Evolutionary conservation across 2,329 filamentous ascomycete genomes (phyloP).

Genomic region (Monascus ruber): DNA sequence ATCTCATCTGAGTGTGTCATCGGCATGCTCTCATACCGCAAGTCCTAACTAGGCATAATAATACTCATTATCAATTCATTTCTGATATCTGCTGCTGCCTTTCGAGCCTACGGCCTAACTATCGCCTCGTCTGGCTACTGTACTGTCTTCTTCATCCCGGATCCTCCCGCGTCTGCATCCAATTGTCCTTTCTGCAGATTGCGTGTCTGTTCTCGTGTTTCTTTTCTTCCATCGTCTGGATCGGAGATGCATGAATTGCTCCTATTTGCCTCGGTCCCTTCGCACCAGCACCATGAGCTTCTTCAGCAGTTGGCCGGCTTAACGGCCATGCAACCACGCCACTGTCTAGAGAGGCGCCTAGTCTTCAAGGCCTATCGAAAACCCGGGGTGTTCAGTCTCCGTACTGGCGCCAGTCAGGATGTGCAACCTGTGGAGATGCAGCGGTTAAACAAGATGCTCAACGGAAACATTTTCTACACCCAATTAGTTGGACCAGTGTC

Average conservation of each 20-base stretch:
- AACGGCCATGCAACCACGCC: constrained; percentile 49
- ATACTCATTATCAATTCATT: no score
- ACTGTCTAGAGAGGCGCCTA: constrained; percentile 43
- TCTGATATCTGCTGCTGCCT: no score
- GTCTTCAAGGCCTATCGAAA: constrained; percentile 47
- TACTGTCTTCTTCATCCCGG: no score
- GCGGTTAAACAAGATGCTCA: constrained; percentile 35
- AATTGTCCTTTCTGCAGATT: no score
- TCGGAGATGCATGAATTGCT: constrained; percentile 49
- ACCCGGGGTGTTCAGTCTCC: constrained; percentile 28
- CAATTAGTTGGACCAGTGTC: constrained; percentile 38
- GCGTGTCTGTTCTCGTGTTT: background rate
- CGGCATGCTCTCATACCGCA: no score
- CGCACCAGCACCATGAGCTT: constrained; percentile 47
- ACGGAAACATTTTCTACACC: constrained; percentile 43
- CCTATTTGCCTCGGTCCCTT: constrained; percentile 48
- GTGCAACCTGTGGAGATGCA: constrained; percentile 33
- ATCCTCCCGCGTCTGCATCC: no score
- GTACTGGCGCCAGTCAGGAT: constrained; percentile 34
- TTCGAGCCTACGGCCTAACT: no score
- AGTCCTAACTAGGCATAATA: no score
- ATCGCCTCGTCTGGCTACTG: no score
- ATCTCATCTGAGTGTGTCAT: no score
- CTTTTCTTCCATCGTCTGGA: background rate
- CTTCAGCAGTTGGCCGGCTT: constrained; percentile 51